A percentile compares a stretch with the other conserved stretches of the same genome.
These are phyloP conservation scores for Cunninghamia lanceolata DNA, from an alignment of 75 land plant genomes.

Conservation along the genomic window DNA sequence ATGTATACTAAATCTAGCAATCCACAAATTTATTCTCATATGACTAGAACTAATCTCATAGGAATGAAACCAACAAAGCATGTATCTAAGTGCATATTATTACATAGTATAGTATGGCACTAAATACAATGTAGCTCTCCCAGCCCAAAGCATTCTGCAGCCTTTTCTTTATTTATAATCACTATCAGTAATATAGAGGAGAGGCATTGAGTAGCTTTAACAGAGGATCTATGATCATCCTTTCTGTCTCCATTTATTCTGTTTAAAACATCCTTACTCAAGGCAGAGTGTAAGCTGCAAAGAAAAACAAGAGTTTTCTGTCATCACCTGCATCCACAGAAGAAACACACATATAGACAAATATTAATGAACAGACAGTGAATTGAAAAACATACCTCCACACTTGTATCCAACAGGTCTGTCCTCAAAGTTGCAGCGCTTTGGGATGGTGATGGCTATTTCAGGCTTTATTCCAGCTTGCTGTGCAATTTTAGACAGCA, in stretches of 20 bases:
- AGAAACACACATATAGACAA: not conserved
- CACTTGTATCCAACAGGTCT: slow-evolving; percentile 44
- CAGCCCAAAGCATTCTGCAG: too few relatives aligned
- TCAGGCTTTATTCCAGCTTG: slow-evolving; percentile 34
- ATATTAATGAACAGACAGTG: too few relatives aligned
- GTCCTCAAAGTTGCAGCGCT: slow-evolving; percentile 45
- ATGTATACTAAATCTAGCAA: too few relatives aligned
- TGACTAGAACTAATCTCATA: too few relatives aligned
- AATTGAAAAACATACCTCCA: slow-evolving; percentile 25
- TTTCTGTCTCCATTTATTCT: not conserved
- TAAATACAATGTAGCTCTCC: too few relatives aligned
- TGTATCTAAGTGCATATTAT: too few relatives aligned
- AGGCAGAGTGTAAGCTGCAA: slow-evolving; percentile 9
- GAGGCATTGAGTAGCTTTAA: not conserved
- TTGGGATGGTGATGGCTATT: slow-evolving; percentile 49
- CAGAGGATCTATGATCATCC: not conserved
- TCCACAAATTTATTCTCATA: too few relatives aligned
- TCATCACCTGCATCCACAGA: too few relatives aligned
- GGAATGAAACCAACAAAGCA: too few relatives aligned
- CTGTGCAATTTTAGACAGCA: slow-evolving; percentile 49
- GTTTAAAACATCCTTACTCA: not conserved
- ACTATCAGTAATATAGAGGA: not conserved
- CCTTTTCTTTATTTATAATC: not conserved
- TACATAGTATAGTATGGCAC: too few relatives aligned
- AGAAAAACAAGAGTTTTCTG: not conserved